A percentile compares a stretch with the other conserved stretches of the same genome.
phyloP scores from a whole-genome alignment of 2,329 filamentous ascomycete genomes.

The Sclerotinia nivalis region DNA sequence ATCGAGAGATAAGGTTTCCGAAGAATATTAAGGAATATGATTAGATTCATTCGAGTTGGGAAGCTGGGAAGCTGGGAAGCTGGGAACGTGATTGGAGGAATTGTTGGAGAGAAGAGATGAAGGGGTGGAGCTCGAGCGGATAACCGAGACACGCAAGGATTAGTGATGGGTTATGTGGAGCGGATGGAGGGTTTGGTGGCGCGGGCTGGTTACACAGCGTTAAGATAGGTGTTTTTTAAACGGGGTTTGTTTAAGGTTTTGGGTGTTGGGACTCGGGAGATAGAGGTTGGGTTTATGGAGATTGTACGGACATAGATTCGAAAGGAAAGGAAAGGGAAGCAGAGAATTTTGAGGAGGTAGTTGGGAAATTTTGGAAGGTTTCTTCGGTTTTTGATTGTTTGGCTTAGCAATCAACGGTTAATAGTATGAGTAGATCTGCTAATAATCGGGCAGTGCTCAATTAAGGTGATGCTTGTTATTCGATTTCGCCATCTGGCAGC shows the following conservation, averaged over 20 bases:
- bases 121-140: not conserved
- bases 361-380: too few relatives aligned
- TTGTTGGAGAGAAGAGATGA: not conserved
- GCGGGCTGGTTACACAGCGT: slow-evolving; percentile 1
- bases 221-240: not conserved
- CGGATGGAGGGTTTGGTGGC: not conserved
- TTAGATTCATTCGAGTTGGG: not conserved
- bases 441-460: too few relatives aligned
- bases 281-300: too few relatives aligned
- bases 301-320: too few relatives aligned
- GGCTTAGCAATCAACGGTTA: too few relatives aligned
- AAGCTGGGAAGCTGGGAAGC: not conserved
- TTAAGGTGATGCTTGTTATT: too few relatives aligned
- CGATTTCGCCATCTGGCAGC: too few relatives aligned
- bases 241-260: not conserved
- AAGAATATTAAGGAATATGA: not conserved
- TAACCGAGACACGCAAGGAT: slow-evolving; percentile 14
- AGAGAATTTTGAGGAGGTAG: too few relatives aligned
- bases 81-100: not conserved
- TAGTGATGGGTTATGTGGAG: slow-evolving; percentile 7
- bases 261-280: not conserved
- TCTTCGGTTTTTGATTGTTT: too few relatives aligned
- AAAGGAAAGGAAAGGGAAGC: too few relatives aligned
- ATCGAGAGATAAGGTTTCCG: not conserved
- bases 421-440: too few relatives aligned